Base-by-base conservation (phyloP, 805 yeast genomes). In the Wickerhamomyces strasburgensis region DNA sequence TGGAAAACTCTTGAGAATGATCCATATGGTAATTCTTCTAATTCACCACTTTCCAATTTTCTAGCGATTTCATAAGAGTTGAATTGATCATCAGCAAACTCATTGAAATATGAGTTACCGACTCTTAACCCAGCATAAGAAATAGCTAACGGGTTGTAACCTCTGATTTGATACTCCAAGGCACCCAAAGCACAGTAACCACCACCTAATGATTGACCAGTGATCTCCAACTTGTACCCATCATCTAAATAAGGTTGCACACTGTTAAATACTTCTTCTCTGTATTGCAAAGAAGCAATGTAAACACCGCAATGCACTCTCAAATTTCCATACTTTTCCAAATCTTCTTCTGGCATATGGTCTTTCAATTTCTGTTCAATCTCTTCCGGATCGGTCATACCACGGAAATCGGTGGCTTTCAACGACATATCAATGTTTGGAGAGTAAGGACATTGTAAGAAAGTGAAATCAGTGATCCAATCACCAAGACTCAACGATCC, bases 141-240 rank as follows among this genome's bases (percentile, higher is more conserved):
- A 14, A 81, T 57, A 1, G 80, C 73, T 27, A 69, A 52, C 1
- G 84, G 81, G 6, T 72, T 55, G 39, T 60, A 61, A 0, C 85
- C 86, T 29, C 37, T 4, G 14, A 27, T 27, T 25, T 33, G 34
- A 51, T 72, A 44, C 14, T 75, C 49, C 38, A 69, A 59, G 0
- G 83, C 90, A 7, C 75, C 69, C 24, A 84, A 58, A 4, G 68
- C 58, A 2, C 88, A 80, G 35, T 81, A 56, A 0, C 89, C 88
- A 6, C 80, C 94, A 3, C 88, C 89, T 29, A 84, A 58, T 0
- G 93, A 84, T 57, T 85, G 95, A 0, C 94, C 94, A 1, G 78
- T 63, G 2, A 80, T 66, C 2, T 72, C 65, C 5, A 82, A 40
- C 15, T 64, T 53, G 52, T 77, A 80, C 17, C 65, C 68, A 0